A percentile compares a stretch with the other conserved stretches of the same genome.
These are phyloP conservation scores for Leptodontidium sp. DNA, from an alignment of 2,329 filamentous ascomycete genomes.

Conservation along the genomic window DNA sequence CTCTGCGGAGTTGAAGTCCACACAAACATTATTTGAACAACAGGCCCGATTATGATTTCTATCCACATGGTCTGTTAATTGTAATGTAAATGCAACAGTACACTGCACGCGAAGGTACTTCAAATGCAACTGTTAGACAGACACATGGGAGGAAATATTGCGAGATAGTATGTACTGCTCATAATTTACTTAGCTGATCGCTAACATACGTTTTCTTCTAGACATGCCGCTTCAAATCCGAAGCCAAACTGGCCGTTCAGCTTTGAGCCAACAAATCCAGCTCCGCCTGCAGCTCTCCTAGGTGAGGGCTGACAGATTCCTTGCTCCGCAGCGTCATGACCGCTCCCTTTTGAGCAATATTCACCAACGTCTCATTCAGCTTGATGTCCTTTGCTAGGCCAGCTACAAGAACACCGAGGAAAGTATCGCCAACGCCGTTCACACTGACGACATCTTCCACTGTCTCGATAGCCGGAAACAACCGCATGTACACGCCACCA, in stretches of 20 bases:
- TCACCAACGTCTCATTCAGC: slow-evolving; percentile 68
- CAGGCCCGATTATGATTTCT: no score
- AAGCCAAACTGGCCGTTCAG: neutral
- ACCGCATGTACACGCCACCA: slow-evolving; percentile 84
- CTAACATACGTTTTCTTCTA: no score
- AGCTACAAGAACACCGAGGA: slow-evolving; percentile 84
- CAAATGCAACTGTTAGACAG: no score
- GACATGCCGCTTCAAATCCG: no score
- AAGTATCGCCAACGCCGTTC: slow-evolving; percentile 94
- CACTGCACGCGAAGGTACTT: no score
- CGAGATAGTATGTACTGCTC: no score
- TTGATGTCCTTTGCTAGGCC: slow-evolving; percentile 66
- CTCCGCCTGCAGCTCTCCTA: slow-evolving; percentile 48
- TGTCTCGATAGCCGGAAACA: slow-evolving; percentile 66
- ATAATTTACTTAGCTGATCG: no score
- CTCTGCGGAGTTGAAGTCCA: no score
- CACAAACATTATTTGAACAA: no score
- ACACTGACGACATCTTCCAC: slow-evolving; percentile 83
- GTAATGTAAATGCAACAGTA: no score
- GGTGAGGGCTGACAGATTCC: slow-evolving; percentile 67
- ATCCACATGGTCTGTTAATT: no score
- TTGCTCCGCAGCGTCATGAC: slow-evolving; percentile 78
- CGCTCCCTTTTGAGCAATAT: slow-evolving; percentile 82
- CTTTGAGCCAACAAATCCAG: slow-evolving; percentile 29
- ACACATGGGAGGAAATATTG: no score